phyloP scores from a whole-genome alignment of 2,329 filamentous ascomycete genomes.

The Neocucurbitaria cava region DNA sequence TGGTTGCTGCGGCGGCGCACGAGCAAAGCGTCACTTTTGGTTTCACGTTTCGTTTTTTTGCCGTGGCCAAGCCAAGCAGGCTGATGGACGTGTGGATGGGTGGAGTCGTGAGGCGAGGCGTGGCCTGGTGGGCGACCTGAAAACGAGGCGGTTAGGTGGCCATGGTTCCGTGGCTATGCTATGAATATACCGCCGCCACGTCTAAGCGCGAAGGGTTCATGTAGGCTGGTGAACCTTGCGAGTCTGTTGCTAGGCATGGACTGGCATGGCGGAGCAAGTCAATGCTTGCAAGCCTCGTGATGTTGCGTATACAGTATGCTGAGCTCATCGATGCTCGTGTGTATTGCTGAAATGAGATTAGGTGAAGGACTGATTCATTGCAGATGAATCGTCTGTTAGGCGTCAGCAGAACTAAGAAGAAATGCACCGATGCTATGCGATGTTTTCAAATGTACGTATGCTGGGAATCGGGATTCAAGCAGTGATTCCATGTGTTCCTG shows the following conservation, averaged over 20 bases:
- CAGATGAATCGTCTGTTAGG: background rate
- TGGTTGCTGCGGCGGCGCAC: slow-evolving; percentile 2
- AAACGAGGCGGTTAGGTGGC: slow-evolving; percentile 18
- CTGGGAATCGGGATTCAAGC: background rate
- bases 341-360: background rate
- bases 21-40: slow-evolving; percentile 3
- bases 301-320: background rate
- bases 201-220: slow-evolving; percentile 4
- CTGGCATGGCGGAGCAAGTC: background rate
- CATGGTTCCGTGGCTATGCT: slow-evolving; percentile 26
- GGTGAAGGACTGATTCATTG: no score
- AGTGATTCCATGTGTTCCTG: background rate
- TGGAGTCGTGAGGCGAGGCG: slow-evolving; percentile 5
- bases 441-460: background rate
- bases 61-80: background rate
- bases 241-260: background rate
- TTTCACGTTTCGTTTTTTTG: slow-evolving; percentile 22
- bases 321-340: background rate
- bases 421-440: background rate
- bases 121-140: slow-evolving; percentile 4
- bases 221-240: background rate
- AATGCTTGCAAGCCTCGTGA: slow-evolving; percentile 1
- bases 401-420: background rate
- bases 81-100: slow-evolving; percentile 6
- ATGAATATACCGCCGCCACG: slow-evolving; percentile 17